Evolutionary conservation across 345 rosid species (phyloP), one percentile per base, ranked within the genome.

Genomic region (Rhizophora apiculata): DNA sequence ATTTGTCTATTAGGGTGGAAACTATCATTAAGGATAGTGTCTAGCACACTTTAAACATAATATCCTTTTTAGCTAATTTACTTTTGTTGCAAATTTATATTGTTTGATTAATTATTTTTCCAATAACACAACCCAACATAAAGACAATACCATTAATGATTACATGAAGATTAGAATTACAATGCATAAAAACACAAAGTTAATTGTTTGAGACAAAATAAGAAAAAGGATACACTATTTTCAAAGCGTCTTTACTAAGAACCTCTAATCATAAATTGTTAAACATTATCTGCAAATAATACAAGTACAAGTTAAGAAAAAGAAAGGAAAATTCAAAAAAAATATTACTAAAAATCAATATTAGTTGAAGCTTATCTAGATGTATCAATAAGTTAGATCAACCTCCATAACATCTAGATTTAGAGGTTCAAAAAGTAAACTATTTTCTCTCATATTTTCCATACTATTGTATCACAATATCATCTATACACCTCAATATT

Each of bases 201-300:
- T 24, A 34, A 34, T 34, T 34, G 8, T 5, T 34, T 34, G 37
- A 34, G 8, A 6, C 7, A 6, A 36, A 7, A 36, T 2, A 6
- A 36, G 39, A 29, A 21, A 36, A 22, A 48, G 27, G 3, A 85
- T 92, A 88, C 85, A 92, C 96, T 76, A 88, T 88, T 88, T 93
- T 93, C 86, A 90, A 90, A 36, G 96, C 93, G 68, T 96, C 98
- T 72, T 75, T 86, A 63, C 98, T 96, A 74, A 93, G 68, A 39
- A 90, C 72, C 75, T 93, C 98, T 78, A 7, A 8, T 1, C 8
- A 36, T 8, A 36, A 36, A 6, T 36, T 6, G 9, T 6, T 30
- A 36, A 60, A 62, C 16, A 31, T 2, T 37, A 21, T 61, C 43
- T 20, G 24, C 43, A 21, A 11, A 60, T n/a, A 15, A 30, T 7